Evolutionary conservation across 2,329 filamentous ascomycete genomes (phyloP), one percentile per base, ranked within the genome.

Genomic region (Aureobasidium namibiae): DNA sequence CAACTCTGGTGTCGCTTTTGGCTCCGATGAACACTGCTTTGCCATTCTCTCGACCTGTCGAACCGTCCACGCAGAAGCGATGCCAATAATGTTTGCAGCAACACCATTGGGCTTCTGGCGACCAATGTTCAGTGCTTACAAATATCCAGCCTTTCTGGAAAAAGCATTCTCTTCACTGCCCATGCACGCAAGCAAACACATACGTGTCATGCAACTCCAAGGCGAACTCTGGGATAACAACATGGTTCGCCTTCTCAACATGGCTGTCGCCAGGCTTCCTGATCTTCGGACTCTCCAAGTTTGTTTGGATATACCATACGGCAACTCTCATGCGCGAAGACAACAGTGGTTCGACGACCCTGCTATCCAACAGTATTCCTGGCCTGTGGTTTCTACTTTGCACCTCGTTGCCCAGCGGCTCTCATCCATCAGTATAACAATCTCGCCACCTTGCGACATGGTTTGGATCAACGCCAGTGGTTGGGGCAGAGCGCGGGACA

Each of bases 21-120:
- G 50, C 1, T 16, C 16, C 6, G 36, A 11, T 1, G 3, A 10
- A 7, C 16, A 54, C n/a, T 16, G 9, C 11, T 23, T 21, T 5
- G 50, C 50, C n/a, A 54, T 59, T 10, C 42, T 59, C 16, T 33
- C n/a, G 7, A 59, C 56, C 16, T 59, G 56, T 10, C 56, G 44
- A n/a, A 31, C 44, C 23, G 23, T 59, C 21, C 13, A 39, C 34
- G 18, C 26, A 14, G 56, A 59, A 59, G 50, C 50, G 10, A n/a
- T 42, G 6, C 50, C 50, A n/a, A 8, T 54, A 9, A 4, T 42
- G 3, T 54, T 42, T 6, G 24, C 36, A 1, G 6, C 10, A 4
- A 54, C 50, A 0, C 38, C 50, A 23, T n/a, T 54, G 11, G 50
- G 36, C 1, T 1, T 54, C 9, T 54, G 50, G 50, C 50, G 50